Conservation (phyloP, 495 filamentous ascomycete genomes). For the Penicillium taxi region DNA sequence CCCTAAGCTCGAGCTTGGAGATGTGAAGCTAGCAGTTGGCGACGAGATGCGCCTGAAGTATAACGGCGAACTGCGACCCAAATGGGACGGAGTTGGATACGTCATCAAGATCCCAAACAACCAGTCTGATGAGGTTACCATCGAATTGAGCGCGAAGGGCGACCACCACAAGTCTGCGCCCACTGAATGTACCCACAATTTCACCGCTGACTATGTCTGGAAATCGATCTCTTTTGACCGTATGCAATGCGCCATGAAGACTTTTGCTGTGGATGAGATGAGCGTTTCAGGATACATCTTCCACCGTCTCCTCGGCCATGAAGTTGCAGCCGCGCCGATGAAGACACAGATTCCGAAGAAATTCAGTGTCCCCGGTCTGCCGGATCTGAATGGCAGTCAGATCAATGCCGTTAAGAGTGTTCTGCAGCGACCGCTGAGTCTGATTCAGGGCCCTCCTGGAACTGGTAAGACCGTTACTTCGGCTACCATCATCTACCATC, state of each 20-base stretch:
- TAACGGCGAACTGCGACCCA: conserved; percentile 83
- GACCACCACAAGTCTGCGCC: conserved; percentile 93
- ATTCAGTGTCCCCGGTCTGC: conserved; percentile 90
- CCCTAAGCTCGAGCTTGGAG: conserved; percentile 93
- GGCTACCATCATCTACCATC: conserved; percentile 95
- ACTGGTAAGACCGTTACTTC: conserved; percentile 99
- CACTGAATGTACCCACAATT: conserved; percentile 96
- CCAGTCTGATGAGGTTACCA: conserved; percentile 94
- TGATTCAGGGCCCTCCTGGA: conserved; percentile 95
- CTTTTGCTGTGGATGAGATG: conserved; percentile 95
- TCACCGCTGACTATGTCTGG: conserved; percentile 98
- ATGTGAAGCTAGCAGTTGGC: conserved; percentile 95
- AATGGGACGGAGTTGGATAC: conserved; percentile 98
- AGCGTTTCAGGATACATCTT: conserved; percentile 99
- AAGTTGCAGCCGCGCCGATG: conserved; percentile 91
- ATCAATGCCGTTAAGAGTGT: conserved; percentile 97
- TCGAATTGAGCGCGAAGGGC: conserved; percentile 84
- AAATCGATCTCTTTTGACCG: conserved; percentile 98
- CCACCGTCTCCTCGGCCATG: conserved; percentile 92
- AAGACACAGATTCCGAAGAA: conserved; percentile 96
- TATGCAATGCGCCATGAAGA: conserved; percentile 99
- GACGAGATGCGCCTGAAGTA: conserved; percentile 99
- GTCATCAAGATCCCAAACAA: conserved; percentile 99
- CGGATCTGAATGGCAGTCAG: conserved; percentile 92
- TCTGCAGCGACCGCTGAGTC: conserved; percentile 80